Conservation (phyloP, 805 yeast genomes). For the Saccharomycopsis malanga region DNA sequence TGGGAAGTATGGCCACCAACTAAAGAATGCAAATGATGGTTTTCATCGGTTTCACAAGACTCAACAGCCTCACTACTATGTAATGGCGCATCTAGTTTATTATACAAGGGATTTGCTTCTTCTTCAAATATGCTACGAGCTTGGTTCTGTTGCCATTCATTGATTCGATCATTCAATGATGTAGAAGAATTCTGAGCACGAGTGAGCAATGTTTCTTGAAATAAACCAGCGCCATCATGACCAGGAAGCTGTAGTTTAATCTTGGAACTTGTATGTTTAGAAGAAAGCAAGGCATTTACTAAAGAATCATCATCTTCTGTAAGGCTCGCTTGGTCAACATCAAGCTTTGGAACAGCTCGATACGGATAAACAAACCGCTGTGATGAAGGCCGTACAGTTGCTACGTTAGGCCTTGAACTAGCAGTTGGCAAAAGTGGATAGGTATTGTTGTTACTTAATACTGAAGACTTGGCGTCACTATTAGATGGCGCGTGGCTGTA, state of each 20-base stretch:
- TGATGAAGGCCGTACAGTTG: too few relatives aligned
- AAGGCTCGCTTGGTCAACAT: too few relatives aligned
- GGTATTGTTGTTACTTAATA: too few relatives aligned
- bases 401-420: too few relatives aligned
- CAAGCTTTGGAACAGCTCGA: too few relatives aligned
- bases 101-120: too few relatives aligned
- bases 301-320: conserved; percentile 10
- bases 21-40: conserved; percentile 9
- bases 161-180: conserved; percentile 12
- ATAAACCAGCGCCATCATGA: conserved; percentile 10
- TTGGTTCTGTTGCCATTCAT: conserved; percentile 20
- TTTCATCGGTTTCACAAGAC: conserved; percentile 16
- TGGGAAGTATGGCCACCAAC: background rate
- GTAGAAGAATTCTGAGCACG: background rate
- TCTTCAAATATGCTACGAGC: conserved; percentile 5
- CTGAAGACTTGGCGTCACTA: too few relatives aligned
- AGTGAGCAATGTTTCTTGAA: conserved; percentile 4
- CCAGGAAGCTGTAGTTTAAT: conserved; percentile 5
- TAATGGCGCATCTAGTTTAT: too few relatives aligned
- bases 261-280: background rate
- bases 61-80: conserved; percentile 15
- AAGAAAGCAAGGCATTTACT: background rate
- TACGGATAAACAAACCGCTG: too few relatives aligned
- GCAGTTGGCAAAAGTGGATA: too few relatives aligned
- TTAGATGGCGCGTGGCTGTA: too few relatives aligned